Conservation (phyloP, 768 basidiomycete genomes). For the Artomyces pyxidatus region DNA sequence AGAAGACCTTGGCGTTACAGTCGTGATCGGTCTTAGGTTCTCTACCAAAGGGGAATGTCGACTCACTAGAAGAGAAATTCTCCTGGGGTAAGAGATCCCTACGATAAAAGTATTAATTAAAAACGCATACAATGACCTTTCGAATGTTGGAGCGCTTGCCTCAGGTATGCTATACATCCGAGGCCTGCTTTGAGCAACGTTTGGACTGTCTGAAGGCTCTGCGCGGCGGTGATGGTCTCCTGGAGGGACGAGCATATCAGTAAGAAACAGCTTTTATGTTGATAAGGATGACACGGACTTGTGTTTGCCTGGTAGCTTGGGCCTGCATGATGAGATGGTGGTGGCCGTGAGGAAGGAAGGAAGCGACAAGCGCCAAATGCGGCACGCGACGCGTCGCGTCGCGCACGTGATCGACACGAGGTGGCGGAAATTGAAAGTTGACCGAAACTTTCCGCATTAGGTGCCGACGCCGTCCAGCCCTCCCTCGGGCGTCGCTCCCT, state of each 20-base stretch:
- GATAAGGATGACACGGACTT: conserved; percentile 13
- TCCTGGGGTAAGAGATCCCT: conserved; percentile 75
- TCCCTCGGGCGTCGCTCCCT: no score
- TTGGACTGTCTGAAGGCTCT: conserved; percentile 64
- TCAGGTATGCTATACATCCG: conserved; percentile 70
- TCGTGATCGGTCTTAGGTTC: conserved; percentile 3
- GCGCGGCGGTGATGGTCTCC: conserved; percentile 32
- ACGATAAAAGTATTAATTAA: neutral
- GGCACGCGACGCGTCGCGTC: conserved; percentile 1
- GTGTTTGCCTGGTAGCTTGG: conserved; percentile 24
- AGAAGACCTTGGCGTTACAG: conserved; percentile 38
- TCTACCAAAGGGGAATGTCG: neutral
- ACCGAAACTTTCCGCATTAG: no score
- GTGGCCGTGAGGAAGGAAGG: neutral
- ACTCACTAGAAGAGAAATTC: conserved; percentile 62
- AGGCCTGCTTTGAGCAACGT: conserved; percentile 66
- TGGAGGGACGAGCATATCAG: conserved; percentile 5
- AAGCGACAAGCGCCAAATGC: neutral
- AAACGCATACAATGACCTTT: conserved; percentile 8
- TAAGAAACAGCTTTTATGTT: neutral
- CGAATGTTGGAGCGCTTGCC: conserved; percentile 30
- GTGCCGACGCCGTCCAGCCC: no score
- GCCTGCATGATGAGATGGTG: conserved; percentile 31
- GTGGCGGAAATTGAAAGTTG: no score
- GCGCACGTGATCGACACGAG: no score